Evolutionary conservation across 345 rosid genomes (phyloP).

Genomic region (Linum trigynum): DNA sequence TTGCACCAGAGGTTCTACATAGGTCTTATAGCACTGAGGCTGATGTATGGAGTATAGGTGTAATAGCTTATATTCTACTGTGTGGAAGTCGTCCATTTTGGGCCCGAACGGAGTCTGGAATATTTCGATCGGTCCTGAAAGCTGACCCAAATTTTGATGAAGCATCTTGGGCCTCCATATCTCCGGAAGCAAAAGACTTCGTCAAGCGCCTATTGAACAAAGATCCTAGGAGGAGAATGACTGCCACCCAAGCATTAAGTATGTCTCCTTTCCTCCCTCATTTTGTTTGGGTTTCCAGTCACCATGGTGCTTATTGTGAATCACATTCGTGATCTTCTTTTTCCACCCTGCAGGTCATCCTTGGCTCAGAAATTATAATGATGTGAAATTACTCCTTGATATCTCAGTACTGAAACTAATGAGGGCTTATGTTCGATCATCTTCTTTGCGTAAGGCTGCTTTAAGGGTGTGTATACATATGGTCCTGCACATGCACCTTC

Average conservation of each 20-base stretch:
- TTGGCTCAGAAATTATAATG: conserved; percentile 51
- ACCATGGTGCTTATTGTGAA: conserved; percentile 9
- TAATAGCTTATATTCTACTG: conserved; percentile 82
- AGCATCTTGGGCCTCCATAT: conserved; percentile 82
- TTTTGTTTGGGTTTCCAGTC: conserved; percentile 4
- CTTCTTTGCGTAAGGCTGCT: conserved; percentile 87
- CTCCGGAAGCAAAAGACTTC: conserved; percentile 82
- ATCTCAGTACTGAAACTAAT: conserved; percentile 57
- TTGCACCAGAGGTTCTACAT: conserved; percentile 97
- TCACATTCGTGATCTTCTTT: conserved; percentile 5
- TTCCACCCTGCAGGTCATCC: conserved; percentile 63
- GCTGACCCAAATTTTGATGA: conserved; percentile 84
- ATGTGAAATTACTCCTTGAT: conserved; percentile 65
- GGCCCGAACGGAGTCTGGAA: conserved; percentile 96
- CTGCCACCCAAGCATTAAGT: conserved; percentile 94
- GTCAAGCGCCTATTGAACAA: conserved; percentile 68
- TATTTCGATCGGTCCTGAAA: conserved; percentile 80
- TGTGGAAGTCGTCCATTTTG: conserved; percentile 98
- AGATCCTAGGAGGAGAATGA: conserved; percentile 83
- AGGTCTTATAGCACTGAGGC: conserved; percentile 91
- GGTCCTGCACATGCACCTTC: not conserved
- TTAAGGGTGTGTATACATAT: conserved; percentile 48
- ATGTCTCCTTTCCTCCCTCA: conserved; percentile 22
- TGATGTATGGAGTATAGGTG: conserved; percentile 99
- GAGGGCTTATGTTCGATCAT: conserved; percentile 70